phyloP scores from a whole-genome alignment of 768 basidiomycete species.

The Naganishia vaughanmartiniae region DNA sequence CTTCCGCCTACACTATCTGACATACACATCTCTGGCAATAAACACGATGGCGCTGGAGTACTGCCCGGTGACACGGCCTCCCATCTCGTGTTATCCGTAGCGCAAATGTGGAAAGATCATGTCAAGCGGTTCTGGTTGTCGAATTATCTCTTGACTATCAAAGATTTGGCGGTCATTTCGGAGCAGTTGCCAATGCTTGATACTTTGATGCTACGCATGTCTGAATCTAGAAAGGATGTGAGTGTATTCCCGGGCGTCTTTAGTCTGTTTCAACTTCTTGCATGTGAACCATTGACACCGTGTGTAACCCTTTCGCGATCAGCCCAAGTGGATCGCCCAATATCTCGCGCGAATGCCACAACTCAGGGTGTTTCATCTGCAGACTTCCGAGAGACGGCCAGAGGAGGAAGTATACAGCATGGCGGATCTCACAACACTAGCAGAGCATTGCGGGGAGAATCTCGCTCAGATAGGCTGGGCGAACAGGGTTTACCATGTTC shows the following conservation, averaged over 20 bases:
- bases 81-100: conserved; percentile 10
- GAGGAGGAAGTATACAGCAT: conserved; percentile 16
- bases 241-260: background rate
- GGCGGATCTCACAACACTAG: conserved; percentile 19
- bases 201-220: conserved; percentile 27
- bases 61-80: conserved; percentile 11
- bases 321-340: conserved; percentile 14
- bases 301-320: no score
- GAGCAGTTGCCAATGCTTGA: conserved; percentile 16
- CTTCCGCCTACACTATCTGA: conserved; percentile 5
- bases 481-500: conserved; percentile 28
- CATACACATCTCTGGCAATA: conserved; percentile 17
- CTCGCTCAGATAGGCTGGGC: conserved; percentile 32
- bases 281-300: background rate
- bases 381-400: conserved; percentile 23
- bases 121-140: conserved; percentile 28
- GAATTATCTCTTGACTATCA: conserved; percentile 10
- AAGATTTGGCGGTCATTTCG: conserved; percentile 17
- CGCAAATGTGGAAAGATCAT: background rate
- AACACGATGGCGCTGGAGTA: background rate
- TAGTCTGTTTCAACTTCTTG: background rate
- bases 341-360: conserved; percentile 15
- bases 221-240: conserved; percentile 18
- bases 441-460: conserved; percentile 14
- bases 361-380: conserved; percentile 26